Evolutionary conservation across 345 rosid species (phyloP).

Genomic region (Hirschfeldia incana): DNA sequence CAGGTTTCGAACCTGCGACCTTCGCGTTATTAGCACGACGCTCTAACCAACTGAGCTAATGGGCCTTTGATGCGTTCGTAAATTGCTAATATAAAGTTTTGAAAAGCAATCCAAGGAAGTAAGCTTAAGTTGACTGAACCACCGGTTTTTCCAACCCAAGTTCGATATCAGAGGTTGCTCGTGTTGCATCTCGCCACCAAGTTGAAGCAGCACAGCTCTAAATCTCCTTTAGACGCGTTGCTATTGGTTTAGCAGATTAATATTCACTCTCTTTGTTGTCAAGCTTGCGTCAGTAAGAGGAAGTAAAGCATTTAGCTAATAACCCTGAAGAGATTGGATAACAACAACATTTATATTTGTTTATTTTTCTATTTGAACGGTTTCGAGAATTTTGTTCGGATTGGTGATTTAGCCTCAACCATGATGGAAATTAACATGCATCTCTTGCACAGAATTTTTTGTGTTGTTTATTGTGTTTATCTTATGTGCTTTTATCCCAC

Average conservation of each 20-base stretch:
- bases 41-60: slow-evolving; percentile 60
- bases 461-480: too few relatives aligned
- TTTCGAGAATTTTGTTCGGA: background rate
- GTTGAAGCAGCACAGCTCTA: slow-evolving; percentile 53
- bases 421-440: background rate
- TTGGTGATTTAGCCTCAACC: background rate
- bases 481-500: too few relatives aligned
- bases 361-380: background rate
- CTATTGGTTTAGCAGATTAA: background rate
- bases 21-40: slow-evolving; percentile 97
- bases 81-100: too few relatives aligned
- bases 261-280: background rate
- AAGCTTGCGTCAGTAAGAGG: background rate
- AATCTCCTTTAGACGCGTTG: slow-evolving; percentile 58
- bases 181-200: slow-evolving; percentile 63
- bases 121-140: slow-evolving; percentile 53
- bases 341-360: background rate
- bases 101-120: too few relatives aligned
- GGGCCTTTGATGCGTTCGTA: background rate
- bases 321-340: background rate
- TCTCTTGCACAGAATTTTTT: too few relatives aligned
- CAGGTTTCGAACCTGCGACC: slow-evolving; percentile 54
- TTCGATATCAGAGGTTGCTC: slow-evolving; percentile 52
- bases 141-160: slow-evolving; percentile 70
- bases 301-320: background rate